Conservation (phyloP, 352 stramenopile genomes). For the Halophytophthora batemanensis region DNA sequence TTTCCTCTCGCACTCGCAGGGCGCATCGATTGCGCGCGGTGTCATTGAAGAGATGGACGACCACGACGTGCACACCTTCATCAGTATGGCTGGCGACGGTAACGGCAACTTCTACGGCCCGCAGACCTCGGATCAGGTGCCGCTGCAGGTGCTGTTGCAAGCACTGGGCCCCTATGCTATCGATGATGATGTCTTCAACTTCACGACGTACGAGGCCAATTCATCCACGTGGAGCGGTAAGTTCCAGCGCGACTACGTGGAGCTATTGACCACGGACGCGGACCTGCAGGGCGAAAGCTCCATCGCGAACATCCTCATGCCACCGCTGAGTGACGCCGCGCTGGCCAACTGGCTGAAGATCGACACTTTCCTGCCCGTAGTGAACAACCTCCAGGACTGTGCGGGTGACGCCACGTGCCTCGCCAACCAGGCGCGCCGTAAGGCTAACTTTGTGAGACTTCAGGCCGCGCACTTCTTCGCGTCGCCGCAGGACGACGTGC, state of each 20-base stretch:
- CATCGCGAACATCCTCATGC: constrained; percentile 31
- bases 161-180: constrained; percentile 34
- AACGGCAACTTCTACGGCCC: constrained; percentile 60
- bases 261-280: constrained; percentile 19
- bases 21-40: constrained; percentile 36
- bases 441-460: constrained; percentile 41
- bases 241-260: constrained; percentile 37
- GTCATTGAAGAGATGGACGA: constrained; percentile 61
- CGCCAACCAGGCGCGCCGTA: constrained; percentile 24
- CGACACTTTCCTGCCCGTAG: constrained; percentile 32
- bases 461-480: constrained; percentile 46
- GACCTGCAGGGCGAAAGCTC: constrained; percentile 27
- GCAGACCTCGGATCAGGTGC: constrained; percentile 29
- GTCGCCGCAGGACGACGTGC: constrained; percentile 36
- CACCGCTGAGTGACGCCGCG: constrained; percentile 18
- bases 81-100: constrained; percentile 43
- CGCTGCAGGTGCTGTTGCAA: constrained; percentile 35
- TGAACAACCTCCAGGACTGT: constrained; percentile 33
- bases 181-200: constrained; percentile 30
- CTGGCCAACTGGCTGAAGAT: constrained; percentile 30
- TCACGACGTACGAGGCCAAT: constrained; percentile 29
- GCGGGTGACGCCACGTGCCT: constrained; percentile 11
- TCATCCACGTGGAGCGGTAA: constrained; percentile 27
- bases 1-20: constrained; percentile 50
- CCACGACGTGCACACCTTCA: constrained; percentile 47